These are phyloP conservation scores for Pichia ethanolica DNA, from an alignment of 805 yeast species.

Conservation along the genomic window DNA sequence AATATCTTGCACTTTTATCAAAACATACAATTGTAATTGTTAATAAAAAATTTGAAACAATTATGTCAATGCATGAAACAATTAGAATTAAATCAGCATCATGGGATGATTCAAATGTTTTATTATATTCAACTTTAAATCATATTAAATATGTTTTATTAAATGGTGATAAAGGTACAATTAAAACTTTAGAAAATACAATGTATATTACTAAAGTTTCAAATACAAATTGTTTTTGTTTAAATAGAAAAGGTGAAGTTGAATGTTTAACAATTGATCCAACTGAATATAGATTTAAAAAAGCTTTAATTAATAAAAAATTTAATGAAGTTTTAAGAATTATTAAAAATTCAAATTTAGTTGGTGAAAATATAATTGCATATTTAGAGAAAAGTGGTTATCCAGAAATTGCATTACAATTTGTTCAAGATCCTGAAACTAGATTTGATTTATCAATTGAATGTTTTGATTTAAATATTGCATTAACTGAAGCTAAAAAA, in stretches of 20 bases:
- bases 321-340: slow-evolving; percentile 87
- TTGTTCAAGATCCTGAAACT: slow-evolving; percentile 93
- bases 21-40: slow-evolving; percentile 92
- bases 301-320: slow-evolving; percentile 82
- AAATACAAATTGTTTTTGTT: slow-evolving; percentile 67
- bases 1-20: slow-evolving; percentile 77
- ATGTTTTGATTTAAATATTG: slow-evolving; percentile 81
- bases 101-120: slow-evolving; percentile 92
- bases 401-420: slow-evolving; percentile 95
- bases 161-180: slow-evolving; percentile 93
- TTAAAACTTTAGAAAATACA: slow-evolving; percentile 85
- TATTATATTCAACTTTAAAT: slow-evolving; percentile 88
- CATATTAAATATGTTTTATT: slow-evolving; percentile 90
- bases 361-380: slow-evolving; percentile 95
- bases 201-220: slow-evolving; percentile 69
- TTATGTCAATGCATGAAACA: slow-evolving; percentile 89
- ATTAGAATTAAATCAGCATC: slow-evolving; percentile 94
- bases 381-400: slow-evolving; percentile 91
- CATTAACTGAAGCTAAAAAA: slow-evolving; percentile 79
- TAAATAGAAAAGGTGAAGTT: slow-evolving; percentile 80
- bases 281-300: slow-evolving; percentile 94
- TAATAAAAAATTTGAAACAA: slow-evolving; percentile 63
- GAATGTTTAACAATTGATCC: slow-evolving; percentile 81
- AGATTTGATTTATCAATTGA: slow-evolving; percentile 93
- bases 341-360: slow-evolving; percentile 81